Base-by-base conservation (phyloP, 768 basidiomycete genomes). In the Pleurotus ostreatus region DNA sequence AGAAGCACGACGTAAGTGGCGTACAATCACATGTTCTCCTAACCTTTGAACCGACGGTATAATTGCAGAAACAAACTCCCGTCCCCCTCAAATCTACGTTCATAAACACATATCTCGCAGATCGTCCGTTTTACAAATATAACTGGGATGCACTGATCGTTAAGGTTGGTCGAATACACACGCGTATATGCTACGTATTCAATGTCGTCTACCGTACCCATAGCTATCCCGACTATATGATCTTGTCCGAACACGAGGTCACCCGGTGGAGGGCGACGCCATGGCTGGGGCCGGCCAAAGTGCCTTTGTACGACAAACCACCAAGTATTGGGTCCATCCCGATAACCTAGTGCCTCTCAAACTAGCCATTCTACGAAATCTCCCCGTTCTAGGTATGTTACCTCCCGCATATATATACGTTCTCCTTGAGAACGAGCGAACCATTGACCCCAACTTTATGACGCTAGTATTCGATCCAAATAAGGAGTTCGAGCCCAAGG, bases 321-420 rank as follows among this genome's bases (percentile, higher is more conserved):
- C 97, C 9, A 99, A 99, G 69, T 99, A 99, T 66, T 99, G 97
- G 97, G 96, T 92, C 2, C 96, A 98, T 68, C 89, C 89, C 1
- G 96, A 98, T 68, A 98, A 98, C 66, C 81, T 97, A 39, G 88
- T 98, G 22, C 87, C 92, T 12, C 79, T 98, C 55, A 98, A 99
- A 71, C 71, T 99, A 46, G 92, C 94, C 13, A 94, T 99, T 65
- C 73, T 99, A 63, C 82, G 89, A 61, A 85, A 98, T 67, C 76
- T 99, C 4, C 97, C 97, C 22, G 97, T 99, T 1, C 77, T 99
- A 43, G 95, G 95, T 95, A 56, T 26, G 63, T 58, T 48, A 0
- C 7, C 25, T 45, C 15, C 34, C 26, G 4, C 7, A 39, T 30
- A 34, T 34, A 8, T 11, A 34, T 11, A 0, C 30, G 6, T 1